phyloP scores from a whole-genome alignment of 805 yeast genomes.

The Pichia thaimueangensis region DNA sequence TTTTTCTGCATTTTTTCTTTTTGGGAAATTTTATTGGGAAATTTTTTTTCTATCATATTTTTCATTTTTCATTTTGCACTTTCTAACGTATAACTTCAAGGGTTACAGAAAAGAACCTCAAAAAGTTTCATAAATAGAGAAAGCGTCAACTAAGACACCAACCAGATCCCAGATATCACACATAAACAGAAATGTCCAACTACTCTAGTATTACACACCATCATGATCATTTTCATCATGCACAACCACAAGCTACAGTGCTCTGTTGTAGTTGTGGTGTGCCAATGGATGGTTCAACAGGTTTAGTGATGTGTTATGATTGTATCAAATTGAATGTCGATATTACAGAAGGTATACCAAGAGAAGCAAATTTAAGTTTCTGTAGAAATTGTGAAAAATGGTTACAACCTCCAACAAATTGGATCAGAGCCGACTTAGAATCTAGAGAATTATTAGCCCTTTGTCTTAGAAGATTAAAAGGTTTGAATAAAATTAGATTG shows the following conservation, averaged over 20 bases:
- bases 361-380: conserved; percentile 88
- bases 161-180: no score
- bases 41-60: no score
- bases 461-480: conserved; percentile 81
- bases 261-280: conserved; percentile 98
- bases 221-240: conserved; percentile 15
- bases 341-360: conserved; percentile 88
- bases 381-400: conserved; percentile 97
- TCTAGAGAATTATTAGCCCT: conserved; percentile 88
- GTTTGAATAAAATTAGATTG: conserved; percentile 76
- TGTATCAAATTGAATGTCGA: conserved; percentile 92
- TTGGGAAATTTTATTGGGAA: no score
- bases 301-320: conserved; percentile 93
- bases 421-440: conserved; percentile 88
- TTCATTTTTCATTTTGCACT: no score
- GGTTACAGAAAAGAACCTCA: no score
- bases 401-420: conserved; percentile 88
- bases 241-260: conserved; percentile 58
- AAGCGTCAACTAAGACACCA: no score
- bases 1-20: no score
- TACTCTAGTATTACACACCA: conserved; percentile 38
- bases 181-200: no score
- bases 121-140: no score
- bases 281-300: conserved; percentile 93
- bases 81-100: no score